Evolutionary conservation across 2,329 filamentous ascomycete species (phyloP).

Genomic region (Reticulascus tulasneorum): DNA sequence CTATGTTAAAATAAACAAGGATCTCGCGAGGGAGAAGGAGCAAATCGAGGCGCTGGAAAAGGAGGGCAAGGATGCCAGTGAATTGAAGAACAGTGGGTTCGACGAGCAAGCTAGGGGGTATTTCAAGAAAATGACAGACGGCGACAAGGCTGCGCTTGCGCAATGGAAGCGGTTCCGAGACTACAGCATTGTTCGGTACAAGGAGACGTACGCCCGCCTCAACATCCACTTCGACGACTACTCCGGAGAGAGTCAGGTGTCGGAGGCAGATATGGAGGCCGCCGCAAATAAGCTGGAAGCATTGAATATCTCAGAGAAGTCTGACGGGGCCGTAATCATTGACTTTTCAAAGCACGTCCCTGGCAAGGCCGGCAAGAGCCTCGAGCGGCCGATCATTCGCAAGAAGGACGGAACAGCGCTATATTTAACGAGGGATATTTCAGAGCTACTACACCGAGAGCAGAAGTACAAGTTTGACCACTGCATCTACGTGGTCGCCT

Average conservation of each 20-base stretch:
- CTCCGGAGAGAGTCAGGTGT: conserved; percentile 71
- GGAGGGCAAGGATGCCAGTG: conserved; percentile 45
- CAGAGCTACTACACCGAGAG: conserved; percentile 63
- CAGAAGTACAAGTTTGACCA: conserved; percentile 54
- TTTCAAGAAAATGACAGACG: conserved; percentile 68
- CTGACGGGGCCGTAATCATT: conserved; percentile 68
- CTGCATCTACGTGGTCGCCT: conserved; percentile 76
- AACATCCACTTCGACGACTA: conserved; percentile 71
- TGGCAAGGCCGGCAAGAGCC: conserved; percentile 63
- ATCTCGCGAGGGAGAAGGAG: conserved; percentile 64
- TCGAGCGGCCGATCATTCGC: conserved; percentile 67
- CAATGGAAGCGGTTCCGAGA: conserved; percentile 65
- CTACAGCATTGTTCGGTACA: conserved; percentile 63
- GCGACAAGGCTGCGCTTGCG: conserved; percentile 55
- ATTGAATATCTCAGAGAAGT: conserved; percentile 63
- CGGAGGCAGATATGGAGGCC: conserved; percentile 61
- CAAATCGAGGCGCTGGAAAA: conserved; percentile 54
- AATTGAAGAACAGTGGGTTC: conserved; percentile 51
- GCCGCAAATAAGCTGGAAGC: conserved; percentile 60
- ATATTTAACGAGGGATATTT: conserved; percentile 76
- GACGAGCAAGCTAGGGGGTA: conserved; percentile 73
- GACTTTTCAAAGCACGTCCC: conserved; percentile 66
- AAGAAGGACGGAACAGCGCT: conserved; percentile 73
- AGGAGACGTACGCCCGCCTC: conserved; percentile 63
- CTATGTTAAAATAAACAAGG: conserved; percentile 72